phyloP scores from a whole-genome alignment of 768 basidiomycete genomes.

The Naganishia friedmannii region DNA sequence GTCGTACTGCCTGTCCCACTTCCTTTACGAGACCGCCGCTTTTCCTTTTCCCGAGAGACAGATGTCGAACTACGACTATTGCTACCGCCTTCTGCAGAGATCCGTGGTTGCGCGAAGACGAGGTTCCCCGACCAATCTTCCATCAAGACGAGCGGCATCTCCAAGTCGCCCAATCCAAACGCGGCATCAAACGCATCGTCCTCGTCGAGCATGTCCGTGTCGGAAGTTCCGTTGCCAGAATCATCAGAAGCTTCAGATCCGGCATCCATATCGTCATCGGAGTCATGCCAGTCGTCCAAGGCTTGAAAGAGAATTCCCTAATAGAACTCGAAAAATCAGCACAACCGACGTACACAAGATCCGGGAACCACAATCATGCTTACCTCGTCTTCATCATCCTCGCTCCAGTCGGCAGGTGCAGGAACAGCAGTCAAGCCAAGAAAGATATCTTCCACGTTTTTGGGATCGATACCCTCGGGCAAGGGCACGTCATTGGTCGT shows the following conservation, averaged over 20 bases:
- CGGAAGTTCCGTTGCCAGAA: conserved; percentile 12
- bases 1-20: conserved; percentile 26
- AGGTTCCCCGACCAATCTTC: conserved; percentile 35
- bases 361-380: background rate
- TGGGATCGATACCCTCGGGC: conserved; percentile 32
- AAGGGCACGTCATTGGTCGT: conserved; percentile 26
- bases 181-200: conserved; percentile 27
- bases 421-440: conserved; percentile 20
- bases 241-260: conserved; percentile 18
- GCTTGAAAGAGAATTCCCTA: conserved; percentile 33
- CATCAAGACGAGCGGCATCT: conserved; percentile 32
- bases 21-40: conserved; percentile 22
- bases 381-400: conserved; percentile 30
- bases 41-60: conserved; percentile 21
- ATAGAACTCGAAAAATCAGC: background rate
- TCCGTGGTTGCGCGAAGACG: conserved; percentile 31
- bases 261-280: conserved; percentile 20
- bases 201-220: conserved; percentile 27
- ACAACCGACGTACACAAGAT: background rate
- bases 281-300: conserved; percentile 26
- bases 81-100: conserved; percentile 4
- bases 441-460: conserved; percentile 32
- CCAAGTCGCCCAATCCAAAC: conserved; percentile 22
- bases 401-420: conserved; percentile 28
- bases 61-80: conserved; percentile 20